A percentile compares a stretch with the other conserved stretches of the same genome.
phyloP scores from a whole-genome alignment of 345 rosid genomes.

The Capsella bursapastoris region DNA sequence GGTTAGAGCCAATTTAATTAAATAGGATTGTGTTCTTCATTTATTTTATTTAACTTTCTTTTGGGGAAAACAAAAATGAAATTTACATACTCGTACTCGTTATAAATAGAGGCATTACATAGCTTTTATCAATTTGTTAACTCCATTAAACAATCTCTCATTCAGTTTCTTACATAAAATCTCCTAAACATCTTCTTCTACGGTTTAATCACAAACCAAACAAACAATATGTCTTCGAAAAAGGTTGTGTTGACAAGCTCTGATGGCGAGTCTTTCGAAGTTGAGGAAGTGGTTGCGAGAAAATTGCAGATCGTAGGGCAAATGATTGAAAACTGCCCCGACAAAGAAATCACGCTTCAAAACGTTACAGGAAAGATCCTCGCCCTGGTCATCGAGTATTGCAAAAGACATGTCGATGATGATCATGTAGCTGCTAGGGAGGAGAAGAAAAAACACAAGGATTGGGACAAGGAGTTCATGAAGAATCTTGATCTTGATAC shows the following conservation, averaged over 20 bases:
- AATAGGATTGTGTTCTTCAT: too few relatives aligned
- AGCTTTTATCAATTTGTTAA: too few relatives aligned
- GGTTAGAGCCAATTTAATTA: too few relatives aligned
- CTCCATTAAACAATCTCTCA: too few relatives aligned
- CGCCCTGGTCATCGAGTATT: slow-evolving; percentile 60
- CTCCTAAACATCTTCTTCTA: too few relatives aligned
- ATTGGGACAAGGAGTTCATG: slow-evolving; percentile 62
- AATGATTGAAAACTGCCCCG: slow-evolving; percentile 67
- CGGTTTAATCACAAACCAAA: not conserved
- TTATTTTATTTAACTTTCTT: too few relatives aligned
- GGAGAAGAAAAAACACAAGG: slow-evolving; percentile 32
- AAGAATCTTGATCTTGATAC: slow-evolving; percentile 48
- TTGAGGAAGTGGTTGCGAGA: slow-evolving; percentile 55
- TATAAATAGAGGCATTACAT: too few relatives aligned
- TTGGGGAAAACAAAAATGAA: too few relatives aligned
- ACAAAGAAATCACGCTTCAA: slow-evolving; percentile 56
- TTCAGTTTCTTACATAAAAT: too few relatives aligned
- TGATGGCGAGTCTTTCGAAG: slow-evolving; percentile 59
- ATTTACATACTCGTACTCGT: too few relatives aligned
- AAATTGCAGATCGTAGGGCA: slow-evolving; percentile 58
- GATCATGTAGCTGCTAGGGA: not conserved
- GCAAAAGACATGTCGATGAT: slow-evolving; percentile 66
- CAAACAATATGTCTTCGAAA: not conserved
- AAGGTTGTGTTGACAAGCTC: slow-evolving; percentile 45
- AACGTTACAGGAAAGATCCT: slow-evolving; percentile 62